phyloP scores from a whole-genome alignment of 805 yeast genomes.

The Blastobotrys parvus region DNA sequence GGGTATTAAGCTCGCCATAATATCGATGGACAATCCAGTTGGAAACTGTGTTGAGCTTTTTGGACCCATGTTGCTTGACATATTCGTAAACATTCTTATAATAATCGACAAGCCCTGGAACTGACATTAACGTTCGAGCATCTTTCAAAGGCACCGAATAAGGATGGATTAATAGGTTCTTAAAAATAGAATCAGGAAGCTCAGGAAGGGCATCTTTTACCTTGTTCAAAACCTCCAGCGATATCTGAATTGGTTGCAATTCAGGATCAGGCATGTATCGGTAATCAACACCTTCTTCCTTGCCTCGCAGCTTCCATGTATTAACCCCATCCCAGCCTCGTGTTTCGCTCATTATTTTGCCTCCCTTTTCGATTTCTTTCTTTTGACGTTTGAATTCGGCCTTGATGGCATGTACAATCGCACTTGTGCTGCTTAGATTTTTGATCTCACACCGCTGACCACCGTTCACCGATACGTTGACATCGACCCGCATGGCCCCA shows the following conservation, averaged over 20 bases:
- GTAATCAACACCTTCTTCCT: constrained; percentile 79
- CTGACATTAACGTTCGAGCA: constrained; percentile 58
- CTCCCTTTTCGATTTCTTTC: constrained; percentile 34
- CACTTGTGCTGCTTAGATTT: constrained; percentile 76
- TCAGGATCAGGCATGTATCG: constrained; percentile 95
- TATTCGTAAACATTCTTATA: constrained; percentile 38
- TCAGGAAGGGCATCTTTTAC: constrained; percentile 38
- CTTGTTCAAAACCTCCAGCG: constrained; percentile 34
- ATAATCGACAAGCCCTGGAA: constrained; percentile 43
- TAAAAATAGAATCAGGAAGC: constrained; percentile 53
- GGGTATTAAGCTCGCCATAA: constrained; percentile 57
- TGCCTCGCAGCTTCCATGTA: constrained; percentile 62
- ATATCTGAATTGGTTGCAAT: constrained; percentile 50
- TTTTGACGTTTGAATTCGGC: constrained; percentile 68
- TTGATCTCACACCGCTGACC: constrained; percentile 80
- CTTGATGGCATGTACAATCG: constrained; percentile 66
- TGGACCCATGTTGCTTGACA: constrained; percentile 18
- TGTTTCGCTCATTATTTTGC: constrained; percentile 48
- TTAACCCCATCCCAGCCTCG: constrained; percentile 83
- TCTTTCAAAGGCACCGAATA: constrained; percentile 59
- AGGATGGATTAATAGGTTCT: constrained; percentile 38
- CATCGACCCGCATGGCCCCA: constrained; percentile 94
- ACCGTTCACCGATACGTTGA: constrained; percentile 68
- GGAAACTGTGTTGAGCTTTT: constrained; percentile 35
- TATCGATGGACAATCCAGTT: constrained; percentile 83